Base-by-base conservation (phyloP, 768 basidiomycete species). In the Galerina marginata region DNA sequence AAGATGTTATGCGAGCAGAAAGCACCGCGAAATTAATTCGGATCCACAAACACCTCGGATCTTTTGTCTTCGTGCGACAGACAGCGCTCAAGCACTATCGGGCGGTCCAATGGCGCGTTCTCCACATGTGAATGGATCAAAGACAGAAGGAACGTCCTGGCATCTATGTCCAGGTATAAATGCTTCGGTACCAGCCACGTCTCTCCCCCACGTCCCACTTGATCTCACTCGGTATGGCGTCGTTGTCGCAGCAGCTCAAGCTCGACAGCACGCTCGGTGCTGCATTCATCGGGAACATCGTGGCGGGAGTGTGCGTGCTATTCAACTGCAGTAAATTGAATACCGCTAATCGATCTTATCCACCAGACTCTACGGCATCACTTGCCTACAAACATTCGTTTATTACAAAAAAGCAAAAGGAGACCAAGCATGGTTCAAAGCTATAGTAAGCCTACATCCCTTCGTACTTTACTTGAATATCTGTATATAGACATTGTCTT, bases 191-290 rank as follows among this genome's bases (percentile, higher is more conserved):
- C 26, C 37, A 23, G 20, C 14, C 14, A n/a, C 26, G 36, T 25
- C 49, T 50, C 38, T 9, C 39, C 56, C 36, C 43, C 33, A 14
- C 49, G 40, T 26, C 49, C 29, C 16, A 14, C 52, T 37, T 37
- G n/a, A 44, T 46, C 54, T 15, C 23, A 16, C 49, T 33, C 29
- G 7, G 29, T 42, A 65, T 65, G 64, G 58, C 51, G 52, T 51
- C 61, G 36, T 20, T 40, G 29, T 53, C 59, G 10, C 39, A 55
- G 48, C 58, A 62, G 39, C 54, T 69, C 25, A 56, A 71, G 42
- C 64, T 76, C 40, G 70, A 73, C 47, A 75, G 72, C 55, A 82
- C 75, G 6, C 67, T 85, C 0, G 83, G 83, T 3, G 80, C 82
- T 7, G 72, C 79, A 36, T 76, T 83, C 50, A 57, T 83, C 2